Percentiles rank a stretch among this genome's conserved stretches.
Conservation (phyloP, 805 yeast genomes). For the Sugiyamaella marilandica region DNA sequence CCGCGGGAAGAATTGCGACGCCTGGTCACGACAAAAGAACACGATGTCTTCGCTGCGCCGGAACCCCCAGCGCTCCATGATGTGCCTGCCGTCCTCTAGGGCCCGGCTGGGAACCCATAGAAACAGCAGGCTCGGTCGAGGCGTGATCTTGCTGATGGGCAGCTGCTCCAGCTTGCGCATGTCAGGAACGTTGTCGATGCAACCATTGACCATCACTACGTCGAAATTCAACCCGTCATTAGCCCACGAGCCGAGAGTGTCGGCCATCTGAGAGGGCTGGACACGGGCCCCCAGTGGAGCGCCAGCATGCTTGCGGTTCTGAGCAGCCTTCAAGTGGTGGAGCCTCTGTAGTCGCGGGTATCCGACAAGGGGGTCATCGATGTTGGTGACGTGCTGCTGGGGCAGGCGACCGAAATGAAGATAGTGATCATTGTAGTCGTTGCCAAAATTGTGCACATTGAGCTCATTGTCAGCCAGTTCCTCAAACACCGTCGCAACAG, state of each 20-base stretch:
- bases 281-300: constrained; percentile 64
- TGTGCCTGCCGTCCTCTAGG: constrained; percentile 51
- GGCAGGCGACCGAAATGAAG: constrained; percentile 62
- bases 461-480: not conserved
- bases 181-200: constrained; percentile 68
- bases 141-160: constrained; percentile 67
- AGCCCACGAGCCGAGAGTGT: constrained; percentile 59
- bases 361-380: constrained; percentile 65
- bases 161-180: constrained; percentile 56
- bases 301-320: constrained; percentile 48
- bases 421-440: constrained; percentile 70
- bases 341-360: constrained; percentile 77
- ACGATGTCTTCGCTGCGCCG: constrained; percentile 88
- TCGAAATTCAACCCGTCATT: constrained; percentile 62
- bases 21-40: constrained; percentile 64
- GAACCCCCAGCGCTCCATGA: constrained; percentile 53
- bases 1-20: constrained; percentile 64
- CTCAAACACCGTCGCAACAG: not conserved
- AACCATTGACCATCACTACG: constrained; percentile 87
- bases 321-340: constrained; percentile 59
- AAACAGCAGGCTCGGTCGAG: constrained; percentile 81
- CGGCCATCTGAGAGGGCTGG: constrained; percentile 48
- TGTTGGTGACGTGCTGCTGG: constrained; percentile 59
- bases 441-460: constrained; percentile 35
- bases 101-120: constrained; percentile 82